These are phyloP conservation scores for Coemansia sp. DNA, from an alignment of 192 early-diverging fungal genomes.

Conservation along the genomic window DNA sequence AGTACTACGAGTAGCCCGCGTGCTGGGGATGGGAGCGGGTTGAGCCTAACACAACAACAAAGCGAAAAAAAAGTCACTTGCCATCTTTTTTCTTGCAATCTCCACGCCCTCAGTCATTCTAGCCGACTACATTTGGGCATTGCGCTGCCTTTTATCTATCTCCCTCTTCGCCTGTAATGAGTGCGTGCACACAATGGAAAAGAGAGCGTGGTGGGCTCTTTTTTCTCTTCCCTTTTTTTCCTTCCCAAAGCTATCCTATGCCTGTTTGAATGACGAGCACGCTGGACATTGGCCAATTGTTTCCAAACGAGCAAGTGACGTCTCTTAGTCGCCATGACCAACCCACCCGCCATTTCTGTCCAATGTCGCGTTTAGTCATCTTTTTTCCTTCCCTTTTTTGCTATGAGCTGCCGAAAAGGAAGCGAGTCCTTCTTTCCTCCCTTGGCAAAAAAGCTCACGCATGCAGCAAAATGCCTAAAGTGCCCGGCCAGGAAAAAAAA, in stretches of 20 bases:
- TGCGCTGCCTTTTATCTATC: neutral
- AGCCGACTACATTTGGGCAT: neutral
- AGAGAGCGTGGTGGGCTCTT: neutral
- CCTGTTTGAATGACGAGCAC: neutral
- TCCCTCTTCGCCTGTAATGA: neutral
- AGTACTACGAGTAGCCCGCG: slow-evolving; percentile 4
- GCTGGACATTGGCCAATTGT: neutral
- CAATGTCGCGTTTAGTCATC: neutral
- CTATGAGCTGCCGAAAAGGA: neutral
- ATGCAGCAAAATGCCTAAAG: slow-evolving; percentile 11
- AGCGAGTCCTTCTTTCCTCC: neutral
- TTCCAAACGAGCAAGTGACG: neutral
- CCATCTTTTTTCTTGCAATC: neutral
- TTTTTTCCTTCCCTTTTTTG: neutral
- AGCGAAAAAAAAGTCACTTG: neutral
- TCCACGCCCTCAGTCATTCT: neutral
- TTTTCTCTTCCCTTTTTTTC: too few relatives aligned
- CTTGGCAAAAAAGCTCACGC: slow-evolving; percentile 1
- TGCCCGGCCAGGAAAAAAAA: neutral
- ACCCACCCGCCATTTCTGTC: neutral
- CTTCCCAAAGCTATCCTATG: neutral
- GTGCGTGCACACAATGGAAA: neutral
- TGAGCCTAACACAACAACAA: neutral
- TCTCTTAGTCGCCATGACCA: neutral
- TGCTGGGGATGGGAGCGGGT: slow-evolving; percentile 8